These are phyloP conservation scores for Colletotrichum theobromicola DNA, from an alignment of 2,329 filamentous ascomycete genomes.

Conservation along the genomic window DNA sequence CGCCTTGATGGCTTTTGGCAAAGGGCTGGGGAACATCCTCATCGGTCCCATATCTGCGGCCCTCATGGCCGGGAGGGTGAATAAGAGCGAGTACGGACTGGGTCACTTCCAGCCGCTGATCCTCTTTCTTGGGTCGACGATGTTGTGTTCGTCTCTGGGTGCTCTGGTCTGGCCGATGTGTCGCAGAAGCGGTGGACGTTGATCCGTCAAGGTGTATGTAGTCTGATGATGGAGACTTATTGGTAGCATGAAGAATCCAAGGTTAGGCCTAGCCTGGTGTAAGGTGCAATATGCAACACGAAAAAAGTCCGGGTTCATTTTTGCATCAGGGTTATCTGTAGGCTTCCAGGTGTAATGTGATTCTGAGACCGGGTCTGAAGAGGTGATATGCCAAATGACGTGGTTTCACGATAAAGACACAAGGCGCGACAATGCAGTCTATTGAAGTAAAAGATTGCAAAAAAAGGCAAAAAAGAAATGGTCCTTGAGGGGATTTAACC, in stretches of 20 bases:
- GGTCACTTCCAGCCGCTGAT: slow-evolving; percentile 5
- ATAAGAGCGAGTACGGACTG: neutral
- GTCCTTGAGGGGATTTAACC: neutral
- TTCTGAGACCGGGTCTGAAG: too few species aligned
- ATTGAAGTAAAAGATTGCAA: too few species aligned
- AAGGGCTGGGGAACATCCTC: slow-evolving; percentile 31
- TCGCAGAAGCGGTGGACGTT: neutral
- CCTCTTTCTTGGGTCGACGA: slow-evolving; percentile 5
- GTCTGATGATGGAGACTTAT: neutral
- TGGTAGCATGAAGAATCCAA: neutral
- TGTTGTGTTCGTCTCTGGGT: slow-evolving; percentile 5
- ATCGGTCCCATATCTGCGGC: slow-evolving; percentile 27
- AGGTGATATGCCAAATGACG: too few species aligned
- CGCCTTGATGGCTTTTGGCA: slow-evolving; percentile 32
- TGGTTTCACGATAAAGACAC: too few species aligned
- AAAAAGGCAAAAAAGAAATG: neutral
- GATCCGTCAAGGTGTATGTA: too few species aligned
- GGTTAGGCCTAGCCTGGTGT: neutral
- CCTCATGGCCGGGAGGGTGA: slow-evolving; percentile 14
- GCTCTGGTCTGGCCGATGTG: neutral
- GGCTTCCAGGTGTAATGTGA: too few species aligned
- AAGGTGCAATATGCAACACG: neutral
- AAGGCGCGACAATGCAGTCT: too few species aligned
- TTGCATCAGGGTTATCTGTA: rapidly evolving
- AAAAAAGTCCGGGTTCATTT: rapidly evolving